Evolutionary conservation across 2,329 filamentous ascomycete species (phyloP), one percentile per base, ranked within the genome.

Genomic region (Plectosphaerella sp.): DNA sequence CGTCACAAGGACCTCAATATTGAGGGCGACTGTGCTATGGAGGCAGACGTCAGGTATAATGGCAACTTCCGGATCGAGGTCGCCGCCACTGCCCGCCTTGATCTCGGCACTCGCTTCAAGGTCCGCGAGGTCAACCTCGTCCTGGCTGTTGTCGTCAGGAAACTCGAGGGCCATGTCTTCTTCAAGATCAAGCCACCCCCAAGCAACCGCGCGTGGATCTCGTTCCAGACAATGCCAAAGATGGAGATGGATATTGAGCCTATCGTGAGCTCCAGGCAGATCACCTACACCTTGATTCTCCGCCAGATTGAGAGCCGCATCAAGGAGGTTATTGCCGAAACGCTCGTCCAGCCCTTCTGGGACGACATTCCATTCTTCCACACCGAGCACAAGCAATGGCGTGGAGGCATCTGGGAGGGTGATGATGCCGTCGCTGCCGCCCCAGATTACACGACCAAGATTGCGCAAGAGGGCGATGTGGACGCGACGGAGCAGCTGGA

Each of bases 161-260:
- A 86, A 60, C 74, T 97, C 2, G 89, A 95, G 61, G 94, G 94
- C 0, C 93, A 96, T 61, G 71, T 89, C 45, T 72, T 96, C 28
- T 78, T 97, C 62, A 88, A 91, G 62, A 86, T 97, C 68, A 99
- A 99, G 68, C 90, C 94, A 7, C 91, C 93, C 15, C 94, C 94
- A 1, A 97, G 91, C 68, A 99, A 99, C 67, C 84, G 94, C 41
- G 69, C 96, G n/a, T 99, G 94, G 94, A 83, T 97, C 59, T 87
- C 91, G 1, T 99, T 99, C 64, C 89, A 95, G 65, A 84, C 84
- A n/a, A 89, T 91, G 78, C 94, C 94, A 16, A 92, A 93, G 64
- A 88, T 99, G 74, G 91, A 96, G 56, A 86, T 97, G 78, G 84
- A 84, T n/a, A 90, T 97, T 43, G 91, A 97, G 66, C 94, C 94